These are phyloP conservation scores for Neonectria neomacrospora DNA, from an alignment of 2,329 filamentous ascomycete genomes.

Conservation along the genomic window DNA sequence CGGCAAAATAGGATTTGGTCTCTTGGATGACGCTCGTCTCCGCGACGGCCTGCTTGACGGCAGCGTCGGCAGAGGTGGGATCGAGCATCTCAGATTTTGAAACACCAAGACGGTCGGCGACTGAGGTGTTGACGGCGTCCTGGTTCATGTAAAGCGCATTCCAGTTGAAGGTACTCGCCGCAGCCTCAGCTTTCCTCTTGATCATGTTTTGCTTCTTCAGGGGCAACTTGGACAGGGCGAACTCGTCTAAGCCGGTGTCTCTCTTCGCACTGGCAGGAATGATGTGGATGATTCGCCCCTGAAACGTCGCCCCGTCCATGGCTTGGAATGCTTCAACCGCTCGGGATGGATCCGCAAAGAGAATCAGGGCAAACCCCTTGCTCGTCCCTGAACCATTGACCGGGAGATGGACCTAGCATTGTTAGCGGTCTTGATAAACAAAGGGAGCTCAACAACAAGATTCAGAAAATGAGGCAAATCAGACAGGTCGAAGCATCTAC, in stretches of 20 bases:
- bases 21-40: conserved; percentile 97
- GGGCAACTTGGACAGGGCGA: conserved; percentile 88
- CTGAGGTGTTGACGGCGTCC: conserved; percentile 91
- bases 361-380: conserved; percentile 92
- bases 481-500: conserved; percentile 98
- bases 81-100: conserved; percentile 93
- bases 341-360: conserved; percentile 76
- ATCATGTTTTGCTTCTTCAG: conserved; percentile 95
- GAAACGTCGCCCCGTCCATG: conserved; percentile 87
- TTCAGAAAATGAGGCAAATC: conserved; percentile 53
- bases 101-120: conserved; percentile 86
- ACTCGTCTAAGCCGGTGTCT: conserved; percentile 85
- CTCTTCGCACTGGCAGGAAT: conserved; percentile 86
- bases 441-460: conserved; percentile 34
- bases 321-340: conserved; percentile 83
- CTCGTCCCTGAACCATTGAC: conserved; percentile 76
- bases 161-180: conserved; percentile 89
- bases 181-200: conserved; percentile 83
- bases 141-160: conserved; percentile 99
- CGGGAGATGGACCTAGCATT: conserved; percentile 83
- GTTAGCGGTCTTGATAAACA: conserved; percentile 43
- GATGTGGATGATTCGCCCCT: conserved; percentile 91
- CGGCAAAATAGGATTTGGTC: conserved; percentile 89
- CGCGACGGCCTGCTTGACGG: conserved; percentile 95
- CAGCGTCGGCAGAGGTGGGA: conserved; percentile 93